Evolutionary conservation across 1,284 basidiomycete species (phyloP).

Genomic region (Pseudomicrostroma phylloplanum): DNA sequence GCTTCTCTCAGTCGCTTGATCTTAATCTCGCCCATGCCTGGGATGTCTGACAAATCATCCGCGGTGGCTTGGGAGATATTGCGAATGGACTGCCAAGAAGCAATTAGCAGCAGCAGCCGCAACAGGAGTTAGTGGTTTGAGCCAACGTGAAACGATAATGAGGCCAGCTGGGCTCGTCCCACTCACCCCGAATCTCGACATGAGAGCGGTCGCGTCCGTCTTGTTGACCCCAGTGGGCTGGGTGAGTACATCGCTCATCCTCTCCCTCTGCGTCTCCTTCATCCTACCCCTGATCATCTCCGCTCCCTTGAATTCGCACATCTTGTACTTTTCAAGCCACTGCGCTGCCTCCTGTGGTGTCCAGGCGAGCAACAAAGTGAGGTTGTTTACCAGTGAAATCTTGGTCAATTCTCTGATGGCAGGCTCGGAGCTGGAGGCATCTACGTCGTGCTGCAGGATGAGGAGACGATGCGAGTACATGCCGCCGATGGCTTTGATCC

Average conservation of each 20-base stretch:
- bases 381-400: conserved; percentile 69
- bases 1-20: conserved; percentile 62
- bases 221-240: conserved; percentile 90
- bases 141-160: no score
- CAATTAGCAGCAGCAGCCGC: no score
- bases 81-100: conserved; percentile 62
- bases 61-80: conserved; percentile 54
- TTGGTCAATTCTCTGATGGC: conserved; percentile 83
- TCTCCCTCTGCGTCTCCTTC: conserved; percentile 76
- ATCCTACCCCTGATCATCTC: conserved; percentile 88
- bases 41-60: conserved; percentile 71
- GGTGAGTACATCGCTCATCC: conserved; percentile 78
- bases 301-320: conserved; percentile 86
- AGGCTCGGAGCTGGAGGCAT: conserved; percentile 61
- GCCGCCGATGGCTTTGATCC: conserved; percentile 76
- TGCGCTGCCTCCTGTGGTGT: conserved; percentile 79
- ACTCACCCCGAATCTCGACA: conserved; percentile 69
- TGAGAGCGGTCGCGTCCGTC: conserved; percentile 88
- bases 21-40: conserved; percentile 91
- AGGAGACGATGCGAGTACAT: conserved; percentile 66
- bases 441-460: conserved; percentile 63
- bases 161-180: no score
- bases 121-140: no score
- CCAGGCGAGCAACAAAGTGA: conserved; percentile 88
- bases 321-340: conserved; percentile 85